These are phyloP conservation scores for Neofusicoccum parvum DNA, from an alignment of 2,329 filamentous ascomycete genomes.

Conservation along the genomic window DNA sequence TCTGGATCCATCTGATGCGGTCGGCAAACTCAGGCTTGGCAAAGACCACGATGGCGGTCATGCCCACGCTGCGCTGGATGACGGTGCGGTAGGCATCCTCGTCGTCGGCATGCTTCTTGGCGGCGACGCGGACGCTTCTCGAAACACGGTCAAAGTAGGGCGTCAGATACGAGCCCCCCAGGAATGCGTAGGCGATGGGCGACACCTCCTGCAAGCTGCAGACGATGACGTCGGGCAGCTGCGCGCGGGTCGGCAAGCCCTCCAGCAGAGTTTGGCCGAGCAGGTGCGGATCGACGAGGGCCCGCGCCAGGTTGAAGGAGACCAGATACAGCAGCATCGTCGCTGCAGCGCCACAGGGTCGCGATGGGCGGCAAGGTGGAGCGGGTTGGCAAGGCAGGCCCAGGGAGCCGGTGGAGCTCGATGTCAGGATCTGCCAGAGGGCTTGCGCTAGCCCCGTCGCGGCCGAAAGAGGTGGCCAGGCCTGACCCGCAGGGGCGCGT, in stretches of 20 bases:
- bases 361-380: conserved; percentile 53
- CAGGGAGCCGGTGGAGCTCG: conserved; percentile 12
- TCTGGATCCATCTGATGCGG: conserved; percentile 67
- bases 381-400: neutral
- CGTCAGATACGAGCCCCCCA: conserved; percentile 76
- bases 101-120: conserved; percentile 47
- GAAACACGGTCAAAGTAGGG: conserved; percentile 75
- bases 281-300: conserved; percentile 70
- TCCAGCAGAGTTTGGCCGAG: conserved; percentile 47
- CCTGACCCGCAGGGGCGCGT: neutral
- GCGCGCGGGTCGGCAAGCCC: conserved; percentile 36
- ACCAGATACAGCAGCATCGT: conserved; percentile 63
- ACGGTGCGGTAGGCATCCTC: conserved; percentile 67
- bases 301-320: conserved; percentile 87
- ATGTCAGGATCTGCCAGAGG: conserved; percentile 1
- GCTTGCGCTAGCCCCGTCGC: neutral
- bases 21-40: conserved; percentile 62
- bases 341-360: neutral
- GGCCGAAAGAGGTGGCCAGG: neutral
- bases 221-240: conserved; percentile 69
- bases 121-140: conserved; percentile 71
- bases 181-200: conserved; percentile 80
- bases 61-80: conserved; percentile 74
- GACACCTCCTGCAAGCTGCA: conserved; percentile 84
- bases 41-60: conserved; percentile 89